These are phyloP conservation scores for Acer yangbiense DNA, from an alignment of 345 rosid species.

Conservation along the genomic window DNA sequence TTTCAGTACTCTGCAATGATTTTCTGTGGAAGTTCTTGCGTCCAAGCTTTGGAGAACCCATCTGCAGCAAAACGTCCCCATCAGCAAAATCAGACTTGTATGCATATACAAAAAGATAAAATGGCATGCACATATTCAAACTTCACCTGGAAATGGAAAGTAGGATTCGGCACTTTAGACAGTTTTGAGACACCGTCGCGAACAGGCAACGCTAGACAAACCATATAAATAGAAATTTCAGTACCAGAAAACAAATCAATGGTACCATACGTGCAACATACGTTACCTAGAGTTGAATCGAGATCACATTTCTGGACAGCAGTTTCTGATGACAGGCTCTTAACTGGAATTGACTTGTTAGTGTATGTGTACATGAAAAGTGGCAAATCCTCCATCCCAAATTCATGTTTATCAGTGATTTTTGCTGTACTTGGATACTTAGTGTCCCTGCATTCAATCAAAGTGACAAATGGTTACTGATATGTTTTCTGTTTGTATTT, in stretches of 20 bases:
- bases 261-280: not conserved
- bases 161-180: slow-evolving; percentile 37
- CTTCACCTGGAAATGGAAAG: slow-evolving; percentile 58
- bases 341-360: slow-evolving; percentile 20
- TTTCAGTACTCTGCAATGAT: slow-evolving; percentile 19
- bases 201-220: slow-evolving; percentile 28
- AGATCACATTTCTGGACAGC: slow-evolving; percentile 6
- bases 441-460: slow-evolving; percentile 29
- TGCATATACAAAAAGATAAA: not conserved
- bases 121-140: not conserved
- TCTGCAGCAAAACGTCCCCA: slow-evolving; percentile 17
- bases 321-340: slow-evolving; percentile 5
- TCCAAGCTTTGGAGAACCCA: slow-evolving; percentile 22
- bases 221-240: not conserved
- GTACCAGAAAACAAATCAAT: not conserved
- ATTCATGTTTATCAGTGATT: slow-evolving; percentile 14
- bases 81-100: not conserved
- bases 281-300: slow-evolving; percentile 24
- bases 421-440: slow-evolving; percentile 13
- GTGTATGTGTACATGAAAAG: slow-evolving; percentile 36
- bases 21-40: slow-evolving; percentile 22
- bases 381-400: slow-evolving; percentile 33
- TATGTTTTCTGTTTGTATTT: not conserved
- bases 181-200: slow-evolving; percentile 34
- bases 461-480: not conserved